These are phyloP conservation scores for Boletus vinaceobasis DNA, from an alignment of 768 basidiomycete species.

Conservation along the genomic window DNA sequence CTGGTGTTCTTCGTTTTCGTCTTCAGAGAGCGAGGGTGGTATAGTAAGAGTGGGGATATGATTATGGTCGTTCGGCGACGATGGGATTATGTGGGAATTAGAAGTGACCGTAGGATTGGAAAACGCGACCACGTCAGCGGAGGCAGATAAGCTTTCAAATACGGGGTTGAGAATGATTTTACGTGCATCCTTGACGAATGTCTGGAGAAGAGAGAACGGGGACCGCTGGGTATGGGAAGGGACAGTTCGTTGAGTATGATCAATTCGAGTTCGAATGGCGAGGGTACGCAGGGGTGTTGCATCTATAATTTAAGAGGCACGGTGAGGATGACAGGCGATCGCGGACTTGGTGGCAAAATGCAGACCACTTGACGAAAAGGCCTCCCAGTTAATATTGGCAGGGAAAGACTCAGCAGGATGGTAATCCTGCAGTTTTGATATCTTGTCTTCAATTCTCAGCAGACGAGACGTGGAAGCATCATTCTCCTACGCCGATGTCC, in stretches of 20 bases:
- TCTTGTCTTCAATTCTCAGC: constrained; percentile 28
- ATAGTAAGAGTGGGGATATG: constrained; percentile 14
- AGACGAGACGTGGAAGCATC: constrained; percentile 25
- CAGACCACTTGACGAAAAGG: constrained; percentile 56
- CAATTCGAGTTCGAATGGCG: constrained; percentile 36
- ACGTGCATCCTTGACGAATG: constrained; percentile 52
- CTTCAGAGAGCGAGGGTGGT: constrained; percentile 33
- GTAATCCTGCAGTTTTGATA: constrained; percentile 47
- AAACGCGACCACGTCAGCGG: constrained; percentile 17
- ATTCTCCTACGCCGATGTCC: constrained; percentile 7
- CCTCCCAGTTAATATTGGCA: constrained; percentile 57
- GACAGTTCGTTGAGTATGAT: constrained; percentile 36
- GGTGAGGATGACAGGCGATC: constrained; percentile 7
- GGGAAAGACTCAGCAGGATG: constrained; percentile 40
- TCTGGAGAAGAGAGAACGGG: constrained; percentile 53
- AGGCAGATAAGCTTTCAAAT: constrained; percentile 21
- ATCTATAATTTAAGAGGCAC: constrained; percentile 37
- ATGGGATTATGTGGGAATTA: constrained; percentile 25
- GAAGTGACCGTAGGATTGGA: constrained; percentile 26
- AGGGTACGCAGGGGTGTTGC: constrained; percentile 50
- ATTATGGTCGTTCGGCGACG: constrained; percentile 24
- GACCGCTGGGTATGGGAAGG: constrained; percentile 42
- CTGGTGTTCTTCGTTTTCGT: constrained; percentile 24
- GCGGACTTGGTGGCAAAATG: constrained; percentile 1
- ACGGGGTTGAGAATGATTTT: constrained; percentile 48